A percentile compares a stretch with the other conserved stretches of the same genome.
Conservation (phyloP, 345 rosid genomes). For the Physaria fendleri region DNA sequence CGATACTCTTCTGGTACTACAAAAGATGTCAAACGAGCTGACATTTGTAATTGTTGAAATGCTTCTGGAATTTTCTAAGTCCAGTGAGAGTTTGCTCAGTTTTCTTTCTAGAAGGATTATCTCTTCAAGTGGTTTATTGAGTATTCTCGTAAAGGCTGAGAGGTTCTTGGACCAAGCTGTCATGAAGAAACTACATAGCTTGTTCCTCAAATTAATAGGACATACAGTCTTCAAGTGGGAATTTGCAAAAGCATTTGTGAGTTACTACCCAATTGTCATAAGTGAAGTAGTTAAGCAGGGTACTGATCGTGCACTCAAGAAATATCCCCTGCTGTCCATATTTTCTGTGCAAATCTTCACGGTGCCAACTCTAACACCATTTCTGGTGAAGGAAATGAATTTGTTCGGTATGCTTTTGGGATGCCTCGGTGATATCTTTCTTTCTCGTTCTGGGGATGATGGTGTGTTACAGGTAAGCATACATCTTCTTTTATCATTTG, state of each 20-base stretch:
- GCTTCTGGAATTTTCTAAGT: slow-evolving; percentile 73
- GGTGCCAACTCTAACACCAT: slow-evolving; percentile 84
- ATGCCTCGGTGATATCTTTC: slow-evolving; percentile 64
- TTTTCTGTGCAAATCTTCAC: slow-evolving; percentile 96
- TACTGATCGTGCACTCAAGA: slow-evolving; percentile 36
- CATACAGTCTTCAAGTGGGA: slow-evolving; percentile 81
- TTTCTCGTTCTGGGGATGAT: slow-evolving; percentile 68
- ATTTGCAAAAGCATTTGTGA: slow-evolving; percentile 75
- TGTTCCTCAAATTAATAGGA: slow-evolving; percentile 80
- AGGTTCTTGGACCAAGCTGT: slow-evolving; percentile 47
- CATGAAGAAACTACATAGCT: slow-evolving; percentile 54
- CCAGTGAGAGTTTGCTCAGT: slow-evolving; percentile 88
- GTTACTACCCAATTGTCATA: slow-evolving; percentile 67
- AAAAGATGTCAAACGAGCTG: slow-evolving; percentile 56
- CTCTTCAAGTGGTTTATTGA: slow-evolving; percentile 53
- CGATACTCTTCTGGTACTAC: slow-evolving; percentile 26
- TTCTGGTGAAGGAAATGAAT: slow-evolving; percentile 82
- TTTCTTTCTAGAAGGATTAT: slow-evolving; percentile 65
- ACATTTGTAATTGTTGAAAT: slow-evolving; percentile 60
- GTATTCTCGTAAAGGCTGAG: slow-evolving; percentile 70
- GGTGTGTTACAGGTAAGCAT: slow-evolving; percentile 65
- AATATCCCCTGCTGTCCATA: slow-evolving; percentile 50
- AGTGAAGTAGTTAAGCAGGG: slow-evolving; percentile 51
- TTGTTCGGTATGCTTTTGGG: slow-evolving; percentile 58
- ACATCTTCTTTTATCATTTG: slow-evolving; percentile 2